These are phyloP conservation scores for Tricladium varicosporioides DNA, from an alignment of 2,329 filamentous ascomycete genomes.

Conservation along the genomic window DNA sequence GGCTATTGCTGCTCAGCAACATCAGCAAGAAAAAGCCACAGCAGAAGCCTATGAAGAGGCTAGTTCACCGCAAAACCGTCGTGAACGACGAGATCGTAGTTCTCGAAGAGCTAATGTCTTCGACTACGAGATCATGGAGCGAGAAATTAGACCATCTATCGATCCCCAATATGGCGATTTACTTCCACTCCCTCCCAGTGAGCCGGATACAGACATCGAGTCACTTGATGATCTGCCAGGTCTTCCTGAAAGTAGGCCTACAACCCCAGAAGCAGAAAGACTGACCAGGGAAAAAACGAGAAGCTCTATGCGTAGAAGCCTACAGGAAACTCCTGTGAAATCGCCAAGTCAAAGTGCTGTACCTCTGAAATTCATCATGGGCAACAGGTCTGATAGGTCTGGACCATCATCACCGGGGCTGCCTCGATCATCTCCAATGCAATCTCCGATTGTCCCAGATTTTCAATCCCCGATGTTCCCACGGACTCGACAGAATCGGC, in stretches of 20 bases:
- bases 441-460: conserved; percentile 35
- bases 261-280: conserved; percentile 34
- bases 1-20: conserved; percentile 34
- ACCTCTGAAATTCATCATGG: conserved; percentile 53
- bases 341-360: conserved; percentile 50
- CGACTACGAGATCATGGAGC: conserved; percentile 57
- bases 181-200: conserved; percentile 61
- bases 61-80: conserved; percentile 9
- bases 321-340: conserved; percentile 32
- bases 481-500: conserved; percentile 43
- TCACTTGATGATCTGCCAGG: conserved; percentile 44
- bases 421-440: conserved; percentile 40
- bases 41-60: conserved; percentile 26
- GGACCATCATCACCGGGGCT: conserved; percentile 43
- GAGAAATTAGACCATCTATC: conserved; percentile 62
- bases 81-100: conserved; percentile 8
- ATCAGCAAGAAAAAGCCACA: conserved; percentile 34
- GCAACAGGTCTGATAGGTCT: conserved; percentile 34
- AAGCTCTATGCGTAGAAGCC: conserved; percentile 21
- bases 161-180: conserved; percentile 66
- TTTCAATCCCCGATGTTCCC: conserved; percentile 32
- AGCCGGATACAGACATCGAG: conserved; percentile 44
- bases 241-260: conserved; percentile 60
- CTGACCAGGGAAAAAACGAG: conserved; percentile 23
- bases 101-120: conserved; percentile 37